Percentiles rank a stretch among this genome's conserved stretches.
Evolutionary conservation across 2,329 filamentous ascomycete genomes (phyloP).

Genomic region (Dendryphion nanum): DNA sequence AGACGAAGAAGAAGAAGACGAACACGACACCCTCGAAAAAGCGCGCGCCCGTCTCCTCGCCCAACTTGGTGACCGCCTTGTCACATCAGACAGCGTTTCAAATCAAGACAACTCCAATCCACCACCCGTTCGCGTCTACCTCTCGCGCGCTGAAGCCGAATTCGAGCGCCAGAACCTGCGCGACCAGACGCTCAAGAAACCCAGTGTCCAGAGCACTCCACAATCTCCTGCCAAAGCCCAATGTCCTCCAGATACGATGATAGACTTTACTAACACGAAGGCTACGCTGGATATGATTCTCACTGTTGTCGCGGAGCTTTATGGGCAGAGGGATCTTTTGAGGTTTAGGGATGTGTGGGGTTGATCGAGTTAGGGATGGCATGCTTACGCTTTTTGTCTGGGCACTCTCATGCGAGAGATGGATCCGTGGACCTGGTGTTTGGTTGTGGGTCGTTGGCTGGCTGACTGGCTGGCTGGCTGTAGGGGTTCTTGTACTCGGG

Average conservation of each 20-base stretch:
- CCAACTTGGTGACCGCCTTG: slow-evolving; percentile 35
- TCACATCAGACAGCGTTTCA: slow-evolving; percentile 3
- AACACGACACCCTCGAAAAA: slow-evolving; percentile 43
- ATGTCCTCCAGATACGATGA: slow-evolving; percentile 15
- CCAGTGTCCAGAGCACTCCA: neutral
- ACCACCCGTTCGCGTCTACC: neutral
- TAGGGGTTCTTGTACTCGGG: too few relatives aligned
- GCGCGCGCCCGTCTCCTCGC: slow-evolving; percentile 50
- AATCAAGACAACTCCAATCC: neutral
- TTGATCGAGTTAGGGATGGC: too few relatives aligned
- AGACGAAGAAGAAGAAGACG: slow-evolving; percentile 6
- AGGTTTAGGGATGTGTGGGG: slow-evolving; percentile 64
- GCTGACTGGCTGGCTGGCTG: too few relatives aligned
- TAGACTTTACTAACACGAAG: slow-evolving; percentile 36
- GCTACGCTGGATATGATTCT: slow-evolving; percentile 92
- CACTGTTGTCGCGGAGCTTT: slow-evolving; percentile 82
- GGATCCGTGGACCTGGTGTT: too few relatives aligned
- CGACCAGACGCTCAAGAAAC: neutral
- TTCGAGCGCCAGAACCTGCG: slow-evolving; percentile 1
- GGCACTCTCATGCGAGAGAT: too few relatives aligned
- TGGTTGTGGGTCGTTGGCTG: too few relatives aligned
- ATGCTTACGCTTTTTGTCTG: too few relatives aligned
- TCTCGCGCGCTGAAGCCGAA: slow-evolving; percentile 7
- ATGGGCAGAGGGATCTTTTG: slow-evolving; percentile 83
- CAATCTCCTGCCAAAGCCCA: slow-evolving; percentile 21